phyloP scores from a whole-genome alignment of 208 protist species.

The Leishmania turanica region DNA sequence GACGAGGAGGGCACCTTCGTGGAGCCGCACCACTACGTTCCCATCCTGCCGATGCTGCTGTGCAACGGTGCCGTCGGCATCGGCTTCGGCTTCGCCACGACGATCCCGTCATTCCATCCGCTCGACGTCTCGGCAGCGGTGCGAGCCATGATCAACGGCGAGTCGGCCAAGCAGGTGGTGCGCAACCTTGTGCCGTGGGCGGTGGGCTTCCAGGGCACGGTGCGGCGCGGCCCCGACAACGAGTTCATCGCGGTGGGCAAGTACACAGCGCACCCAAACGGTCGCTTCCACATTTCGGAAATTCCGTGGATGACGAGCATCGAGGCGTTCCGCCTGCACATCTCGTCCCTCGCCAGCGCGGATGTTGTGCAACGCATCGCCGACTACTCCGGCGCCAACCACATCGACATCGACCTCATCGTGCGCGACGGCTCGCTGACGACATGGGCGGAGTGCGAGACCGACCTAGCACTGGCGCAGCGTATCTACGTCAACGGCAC shows the following conservation, averaged over 20 bases:
- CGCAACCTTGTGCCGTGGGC: conserved; percentile 95
- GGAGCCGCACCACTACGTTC: conserved; percentile 99
- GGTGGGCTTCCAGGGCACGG: conserved; percentile 93
- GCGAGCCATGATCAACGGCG: conserved; percentile 82
- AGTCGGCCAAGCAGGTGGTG: conserved; percentile 75
- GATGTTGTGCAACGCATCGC: conserved; percentile 89
- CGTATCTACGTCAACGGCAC: conserved; percentile 87
- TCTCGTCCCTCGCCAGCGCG: conserved; percentile 64
- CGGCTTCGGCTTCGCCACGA: conserved; percentile 98
- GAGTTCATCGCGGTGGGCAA: conserved; percentile 81
- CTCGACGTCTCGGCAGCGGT: conserved; percentile 95
- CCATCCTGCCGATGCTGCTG: conserved; percentile 99
- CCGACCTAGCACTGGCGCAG: conserved; percentile 68
- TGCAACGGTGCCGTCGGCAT: conserved; percentile 99
- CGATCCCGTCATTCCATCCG: conserved; percentile 96
- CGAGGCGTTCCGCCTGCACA: conserved; percentile 75
- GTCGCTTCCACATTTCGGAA: conserved; percentile 79
- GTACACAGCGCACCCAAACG: conserved; percentile 67
- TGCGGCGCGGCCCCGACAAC: conserved; percentile 66
- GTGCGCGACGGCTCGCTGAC: conserved; percentile 55
- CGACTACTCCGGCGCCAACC: conserved; percentile 91
- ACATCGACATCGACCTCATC: conserved; percentile 90
- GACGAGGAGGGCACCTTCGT: conserved; percentile 98
- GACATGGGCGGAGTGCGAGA: conserved; percentile 81
- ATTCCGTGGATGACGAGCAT: conserved; percentile 78